Evolutionary conservation across 352 stramenopile genomes (phyloP).

Genomic region (Phytophthora vignae): DNA sequence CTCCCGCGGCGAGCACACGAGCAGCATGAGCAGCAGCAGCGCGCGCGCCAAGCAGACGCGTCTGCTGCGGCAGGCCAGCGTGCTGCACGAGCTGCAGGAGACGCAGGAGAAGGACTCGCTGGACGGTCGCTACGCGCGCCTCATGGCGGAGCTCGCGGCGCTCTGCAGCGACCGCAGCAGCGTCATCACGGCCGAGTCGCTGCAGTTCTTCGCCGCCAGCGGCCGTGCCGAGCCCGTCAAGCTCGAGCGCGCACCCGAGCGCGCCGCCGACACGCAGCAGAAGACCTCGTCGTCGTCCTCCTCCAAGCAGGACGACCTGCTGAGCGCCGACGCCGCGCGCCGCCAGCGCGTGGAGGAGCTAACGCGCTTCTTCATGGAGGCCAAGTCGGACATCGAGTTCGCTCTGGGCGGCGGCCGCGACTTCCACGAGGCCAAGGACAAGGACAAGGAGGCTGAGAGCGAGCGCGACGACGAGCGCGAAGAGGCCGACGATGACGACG

Average conservation of each 20-base stretch:
- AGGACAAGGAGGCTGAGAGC: conserved; percentile 70
- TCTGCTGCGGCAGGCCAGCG: conserved; percentile 71
- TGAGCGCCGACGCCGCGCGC: conserved; percentile 79
- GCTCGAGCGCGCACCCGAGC: conserved; percentile 71
- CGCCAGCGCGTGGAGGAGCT: conserved; percentile 88
- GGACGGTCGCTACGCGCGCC: conserved; percentile 71
- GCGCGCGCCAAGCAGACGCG: conserved; percentile 43
- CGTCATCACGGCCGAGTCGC: conserved; percentile 78
- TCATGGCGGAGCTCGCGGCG: conserved; percentile 78
- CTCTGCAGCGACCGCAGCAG: conserved; percentile 80
- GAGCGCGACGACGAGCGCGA: conserved; percentile 74
- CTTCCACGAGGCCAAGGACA: conserved; percentile 74
- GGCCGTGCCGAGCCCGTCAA: conserved; percentile 77
- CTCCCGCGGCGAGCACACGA: conserved; percentile 7
- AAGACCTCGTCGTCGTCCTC: conserved; percentile 28
- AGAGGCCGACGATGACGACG: conserved; percentile 65
- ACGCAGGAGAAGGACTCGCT: conserved; percentile 78
- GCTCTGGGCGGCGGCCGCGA: conserved; percentile 74
- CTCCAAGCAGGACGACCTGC: conserved; percentile 68
- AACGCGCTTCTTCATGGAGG: conserved; percentile 91
- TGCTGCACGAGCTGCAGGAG: conserved; percentile 84
- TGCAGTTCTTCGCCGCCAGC: conserved; percentile 68
- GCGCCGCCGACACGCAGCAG: conserved; percentile 23
- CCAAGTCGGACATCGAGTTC: conserved; percentile 92
- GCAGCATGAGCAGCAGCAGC: conserved; percentile 16